These are phyloP conservation scores for Mycena rebaudengoi DNA, from an alignment of 768 basidiomycete species.

Conservation along the genomic window DNA sequence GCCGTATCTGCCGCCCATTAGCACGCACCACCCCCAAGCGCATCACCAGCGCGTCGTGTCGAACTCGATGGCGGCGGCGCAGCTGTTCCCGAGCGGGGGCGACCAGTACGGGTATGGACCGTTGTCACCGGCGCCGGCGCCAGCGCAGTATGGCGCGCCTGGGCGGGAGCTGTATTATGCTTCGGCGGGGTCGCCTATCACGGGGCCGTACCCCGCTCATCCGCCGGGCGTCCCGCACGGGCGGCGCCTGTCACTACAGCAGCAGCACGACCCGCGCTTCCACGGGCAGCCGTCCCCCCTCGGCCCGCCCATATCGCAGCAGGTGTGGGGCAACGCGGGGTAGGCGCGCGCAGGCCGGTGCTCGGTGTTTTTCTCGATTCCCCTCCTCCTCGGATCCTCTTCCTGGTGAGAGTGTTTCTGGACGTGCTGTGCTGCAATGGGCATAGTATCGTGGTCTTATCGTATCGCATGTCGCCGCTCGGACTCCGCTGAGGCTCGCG, in stretches of 20 bases:
- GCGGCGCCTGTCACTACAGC: constrained; percentile 3
- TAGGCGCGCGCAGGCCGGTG: neutral
- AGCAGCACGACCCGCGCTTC: constrained; percentile 17
- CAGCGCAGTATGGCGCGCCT: neutral
- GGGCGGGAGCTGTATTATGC: neutral
- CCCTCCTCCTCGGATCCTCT: too few relatives aligned
- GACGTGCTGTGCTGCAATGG: too few relatives aligned
- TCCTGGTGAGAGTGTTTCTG: too few relatives aligned
- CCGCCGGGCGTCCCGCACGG: neutral
- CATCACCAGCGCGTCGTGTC: constrained; percentile 17
- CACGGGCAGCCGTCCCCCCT: constrained; percentile 14
- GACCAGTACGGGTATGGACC: constrained; percentile 21
- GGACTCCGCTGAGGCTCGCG: too few relatives aligned
- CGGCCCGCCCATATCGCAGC: constrained; percentile 8
- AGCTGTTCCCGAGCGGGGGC: constrained; percentile 17
- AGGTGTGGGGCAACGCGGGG: constrained; percentile 20
- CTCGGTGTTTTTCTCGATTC: too few relatives aligned
- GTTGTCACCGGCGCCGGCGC: neutral
- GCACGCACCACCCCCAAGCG: neutral
- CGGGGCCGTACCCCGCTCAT: neutral
- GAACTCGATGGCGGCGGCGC: constrained; percentile 21
- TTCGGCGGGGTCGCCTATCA: neutral
- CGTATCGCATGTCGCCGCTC: too few relatives aligned
- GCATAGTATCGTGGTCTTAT: too few relatives aligned
- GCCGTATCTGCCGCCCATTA: neutral